Conservation (phyloP, 1,284 basidiomycete species). For the Jaminaea rosea region DNA sequence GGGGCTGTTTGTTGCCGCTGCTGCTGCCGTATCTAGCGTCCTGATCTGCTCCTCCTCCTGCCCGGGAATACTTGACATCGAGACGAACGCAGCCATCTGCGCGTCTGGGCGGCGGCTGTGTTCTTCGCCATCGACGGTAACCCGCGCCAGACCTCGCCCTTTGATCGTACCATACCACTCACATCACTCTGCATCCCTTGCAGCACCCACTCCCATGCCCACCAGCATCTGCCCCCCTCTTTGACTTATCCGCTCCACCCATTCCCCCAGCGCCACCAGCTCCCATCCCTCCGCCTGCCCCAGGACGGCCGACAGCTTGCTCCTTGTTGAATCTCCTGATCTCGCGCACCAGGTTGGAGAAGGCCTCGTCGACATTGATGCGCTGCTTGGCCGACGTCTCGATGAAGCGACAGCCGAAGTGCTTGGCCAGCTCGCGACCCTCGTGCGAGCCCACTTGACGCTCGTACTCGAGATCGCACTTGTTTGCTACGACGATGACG, state of each 20-base stretch:
- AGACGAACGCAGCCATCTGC: too few relatives aligned
- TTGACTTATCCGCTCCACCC: conserved; percentile 17
- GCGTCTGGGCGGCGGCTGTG: too few relatives aligned
- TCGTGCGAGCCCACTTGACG: conserved; percentile 95
- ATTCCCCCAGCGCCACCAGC: conserved; percentile 9
- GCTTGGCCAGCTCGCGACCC: conserved; percentile 92
- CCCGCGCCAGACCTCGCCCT: too few relatives aligned
- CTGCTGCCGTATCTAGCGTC: too few relatives aligned
- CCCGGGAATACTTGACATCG: too few relatives aligned
- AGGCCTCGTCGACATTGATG: conserved; percentile 98
- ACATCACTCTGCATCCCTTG: conserved; percentile 30
- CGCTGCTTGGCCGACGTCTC: conserved; percentile 98
- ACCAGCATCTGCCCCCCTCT: conserved; percentile 19
- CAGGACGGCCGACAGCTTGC: conserved; percentile 39
- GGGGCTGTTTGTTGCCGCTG: too few relatives aligned
- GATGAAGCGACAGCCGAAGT: conserved; percentile 93
- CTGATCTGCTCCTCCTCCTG: too few relatives aligned
- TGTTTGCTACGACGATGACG: conserved; percentile 95
- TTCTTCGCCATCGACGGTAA: too few relatives aligned
- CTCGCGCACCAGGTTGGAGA: conserved; percentile 87
- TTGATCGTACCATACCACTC: too few relatives aligned
- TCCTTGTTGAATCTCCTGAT: conserved; percentile 85
- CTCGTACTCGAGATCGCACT: conserved; percentile 96
- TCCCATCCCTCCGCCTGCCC: conserved; percentile 27
- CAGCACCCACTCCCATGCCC: conserved; percentile 29